These are phyloP conservation scores for Oryza meyeriana DNA, from an alignment of 176 grass and related monocot genomes.

Conservation along the genomic window DNA sequence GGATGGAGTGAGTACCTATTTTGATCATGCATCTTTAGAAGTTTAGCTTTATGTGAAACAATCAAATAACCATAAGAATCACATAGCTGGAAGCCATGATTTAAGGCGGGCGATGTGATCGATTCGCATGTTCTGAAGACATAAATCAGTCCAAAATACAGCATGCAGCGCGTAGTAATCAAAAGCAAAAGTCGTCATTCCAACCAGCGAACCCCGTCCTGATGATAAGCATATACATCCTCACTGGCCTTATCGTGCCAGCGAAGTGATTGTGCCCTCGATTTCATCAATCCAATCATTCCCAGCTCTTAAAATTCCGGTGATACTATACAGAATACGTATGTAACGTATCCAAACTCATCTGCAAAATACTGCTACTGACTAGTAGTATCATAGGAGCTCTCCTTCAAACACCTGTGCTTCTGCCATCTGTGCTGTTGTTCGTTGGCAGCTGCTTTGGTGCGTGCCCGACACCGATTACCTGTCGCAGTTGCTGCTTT, in stretches of 20 bases:
- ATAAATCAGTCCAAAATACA: not conserved
- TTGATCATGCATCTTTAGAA: too few species aligned
- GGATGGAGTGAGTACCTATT: too few species aligned
- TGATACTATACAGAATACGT: not conserved
- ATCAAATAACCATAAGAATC: not conserved
- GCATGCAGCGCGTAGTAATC: not conserved
- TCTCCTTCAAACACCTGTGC: not conserved
- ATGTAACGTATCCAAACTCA: slow-evolving; percentile 8
- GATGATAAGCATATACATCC: slow-evolving; percentile 2
- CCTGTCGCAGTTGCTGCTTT: slow-evolving; percentile 6
- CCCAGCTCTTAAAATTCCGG: not conserved
- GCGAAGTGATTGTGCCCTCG: not conserved
- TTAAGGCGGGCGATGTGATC: not conserved
- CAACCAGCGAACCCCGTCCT: not conserved
- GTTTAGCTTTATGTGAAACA: not conserved
- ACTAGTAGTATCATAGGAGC: not conserved
- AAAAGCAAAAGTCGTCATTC: not conserved
- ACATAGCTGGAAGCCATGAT: slow-evolving; percentile 2
- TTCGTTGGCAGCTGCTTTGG: slow-evolving; percentile 10
- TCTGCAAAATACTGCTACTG: not conserved
- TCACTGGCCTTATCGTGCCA: not conserved
- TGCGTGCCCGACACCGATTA: not conserved
- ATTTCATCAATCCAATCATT: not conserved
- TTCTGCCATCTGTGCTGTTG: not conserved
- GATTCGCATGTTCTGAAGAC: not conserved